Conservation (phyloP, 2,329 filamentous ascomycete genomes). For the Diaporthe longicolla region DNA sequence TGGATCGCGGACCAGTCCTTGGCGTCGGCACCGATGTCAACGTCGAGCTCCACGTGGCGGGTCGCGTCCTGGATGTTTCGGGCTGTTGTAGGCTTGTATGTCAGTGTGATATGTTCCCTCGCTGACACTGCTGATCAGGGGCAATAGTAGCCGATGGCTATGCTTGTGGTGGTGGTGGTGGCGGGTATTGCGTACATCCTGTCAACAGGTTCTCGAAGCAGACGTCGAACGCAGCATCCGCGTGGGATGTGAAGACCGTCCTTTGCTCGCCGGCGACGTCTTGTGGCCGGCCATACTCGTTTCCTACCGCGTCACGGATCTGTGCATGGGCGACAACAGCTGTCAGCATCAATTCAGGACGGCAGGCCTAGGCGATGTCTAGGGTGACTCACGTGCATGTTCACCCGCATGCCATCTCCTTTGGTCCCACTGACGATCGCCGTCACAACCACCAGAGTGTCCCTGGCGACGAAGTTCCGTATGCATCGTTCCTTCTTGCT, state of each 20-base stretch:
- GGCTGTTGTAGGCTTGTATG: slow-evolving; percentile 34
- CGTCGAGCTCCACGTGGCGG: slow-evolving; percentile 89
- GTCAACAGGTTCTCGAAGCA: slow-evolving; percentile 92
- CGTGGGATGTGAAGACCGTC: slow-evolving; percentile 93
- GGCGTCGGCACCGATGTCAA: slow-evolving; percentile 96
- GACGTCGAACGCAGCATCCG: slow-evolving; percentile 93
- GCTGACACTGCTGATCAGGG: neutral
- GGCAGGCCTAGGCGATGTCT: neutral
- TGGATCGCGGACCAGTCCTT: slow-evolving; percentile 99
- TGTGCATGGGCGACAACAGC: slow-evolving; percentile 55
- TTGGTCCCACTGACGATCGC: slow-evolving; percentile 87
- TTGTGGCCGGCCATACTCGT: slow-evolving; percentile 93
- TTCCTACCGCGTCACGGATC: slow-evolving; percentile 96
- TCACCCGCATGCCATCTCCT: slow-evolving; percentile 92
- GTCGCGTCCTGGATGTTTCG: slow-evolving; percentile 62
- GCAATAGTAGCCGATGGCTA: neutral
- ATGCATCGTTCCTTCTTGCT: slow-evolving; percentile 87
- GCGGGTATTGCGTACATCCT: slow-evolving; percentile 68
- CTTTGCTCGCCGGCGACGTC: slow-evolving; percentile 93
- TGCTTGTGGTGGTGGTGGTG: neutral
- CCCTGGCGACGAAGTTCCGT: slow-evolving; percentile 92
- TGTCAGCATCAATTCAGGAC: slow-evolving; percentile 16
- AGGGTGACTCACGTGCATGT: slow-evolving; percentile 82
- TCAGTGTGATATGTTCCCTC: slow-evolving; percentile 17
- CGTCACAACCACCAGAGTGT: slow-evolving; percentile 96